phyloP scores from a whole-genome alignment of 768 basidiomycete species.

The Rhizopogon vinicolor region DNA sequence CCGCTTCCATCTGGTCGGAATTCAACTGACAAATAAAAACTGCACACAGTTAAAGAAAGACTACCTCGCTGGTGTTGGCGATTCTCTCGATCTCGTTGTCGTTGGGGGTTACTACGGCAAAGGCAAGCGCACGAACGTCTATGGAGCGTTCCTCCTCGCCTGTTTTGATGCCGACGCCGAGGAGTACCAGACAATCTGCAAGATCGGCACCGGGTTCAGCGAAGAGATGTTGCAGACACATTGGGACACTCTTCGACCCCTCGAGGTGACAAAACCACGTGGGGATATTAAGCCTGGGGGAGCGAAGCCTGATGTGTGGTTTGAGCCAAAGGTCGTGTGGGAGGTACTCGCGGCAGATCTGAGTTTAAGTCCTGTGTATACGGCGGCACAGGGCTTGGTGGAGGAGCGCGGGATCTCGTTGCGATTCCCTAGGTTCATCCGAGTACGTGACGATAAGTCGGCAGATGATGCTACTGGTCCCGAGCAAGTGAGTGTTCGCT shows the following conservation, averaged over 20 bases:
- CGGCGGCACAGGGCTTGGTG: slow-evolving; percentile 87
- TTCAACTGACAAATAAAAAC: not conserved
- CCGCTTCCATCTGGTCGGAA: not conserved
- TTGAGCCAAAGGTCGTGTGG: slow-evolving; percentile 97
- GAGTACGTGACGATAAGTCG: slow-evolving; percentile 88
- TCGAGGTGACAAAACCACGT: slow-evolving; percentile 64
- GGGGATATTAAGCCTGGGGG: slow-evolving; percentile 87
- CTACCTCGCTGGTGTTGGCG: slow-evolving; percentile 93
- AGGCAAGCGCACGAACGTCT: slow-evolving; percentile 95
- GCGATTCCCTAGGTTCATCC: slow-evolving; percentile 93
- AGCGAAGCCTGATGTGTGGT: slow-evolving; percentile 97
- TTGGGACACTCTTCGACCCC: slow-evolving; percentile 74
- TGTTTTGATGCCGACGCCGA: slow-evolving; percentile 95
- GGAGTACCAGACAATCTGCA: slow-evolving; percentile 96
- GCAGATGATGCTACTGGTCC: slow-evolving; percentile 90
- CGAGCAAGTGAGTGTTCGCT: slow-evolving; percentile 63
- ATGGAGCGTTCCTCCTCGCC: slow-evolving; percentile 96
- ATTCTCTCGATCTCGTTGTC: slow-evolving; percentile 97
- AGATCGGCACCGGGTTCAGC: slow-evolving; percentile 97
- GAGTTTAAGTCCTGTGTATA: slow-evolving; percentile 93
- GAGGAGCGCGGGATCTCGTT: slow-evolving; percentile 92
- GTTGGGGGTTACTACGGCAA: slow-evolving; percentile 97
- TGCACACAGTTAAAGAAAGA: slow-evolving; percentile 88
- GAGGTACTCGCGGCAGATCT: slow-evolving; percentile 97
- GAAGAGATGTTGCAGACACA: slow-evolving; percentile 84